phyloP scores from a whole-genome alignment of 2,329 filamentous ascomycete species.

The Xylaria sp. region DNA sequence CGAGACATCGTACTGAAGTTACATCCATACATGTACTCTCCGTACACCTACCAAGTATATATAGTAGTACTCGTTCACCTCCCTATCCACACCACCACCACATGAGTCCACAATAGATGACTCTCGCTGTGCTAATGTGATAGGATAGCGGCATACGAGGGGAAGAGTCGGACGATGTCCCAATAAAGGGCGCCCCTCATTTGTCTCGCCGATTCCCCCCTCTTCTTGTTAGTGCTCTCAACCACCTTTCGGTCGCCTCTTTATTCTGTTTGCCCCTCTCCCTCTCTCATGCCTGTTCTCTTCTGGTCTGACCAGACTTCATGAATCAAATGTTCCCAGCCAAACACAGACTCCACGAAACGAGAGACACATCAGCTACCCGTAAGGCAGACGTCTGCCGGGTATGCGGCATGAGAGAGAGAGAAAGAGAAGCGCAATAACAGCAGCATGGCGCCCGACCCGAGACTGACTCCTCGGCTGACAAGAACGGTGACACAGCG shows the following conservation, averaged over 20 bases:
- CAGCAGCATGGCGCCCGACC: not conserved
- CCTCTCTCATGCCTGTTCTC: not conserved
- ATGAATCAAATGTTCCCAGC: not conserved
- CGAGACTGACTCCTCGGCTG: constrained; percentile 1
- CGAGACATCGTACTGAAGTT: too few relatives aligned
- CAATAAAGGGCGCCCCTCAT: not conserved
- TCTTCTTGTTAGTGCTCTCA: not conserved
- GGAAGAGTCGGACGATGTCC: not conserved
- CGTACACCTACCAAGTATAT: not conserved
- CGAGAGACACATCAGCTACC: not conserved
- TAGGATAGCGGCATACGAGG: too few relatives aligned
- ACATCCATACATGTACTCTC: not conserved
- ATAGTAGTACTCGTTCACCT: constrained; percentile 12
- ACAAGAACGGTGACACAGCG: constrained; percentile 4
- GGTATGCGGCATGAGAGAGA: not conserved
- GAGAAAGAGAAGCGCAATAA: not conserved
- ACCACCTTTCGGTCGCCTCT: not conserved
- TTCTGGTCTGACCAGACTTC: not conserved
- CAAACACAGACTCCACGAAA: not conserved
- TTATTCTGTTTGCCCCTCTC: too few relatives aligned
- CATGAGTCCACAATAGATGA: too few relatives aligned
- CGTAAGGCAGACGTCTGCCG: not conserved
- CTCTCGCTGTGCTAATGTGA: too few relatives aligned
- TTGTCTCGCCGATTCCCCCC: not conserved
- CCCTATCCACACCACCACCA: constrained; percentile 13